These are phyloP conservation scores for Monosporascus sp. DNA, from an alignment of 2,329 filamentous ascomycete species.

Conservation along the genomic window DNA sequence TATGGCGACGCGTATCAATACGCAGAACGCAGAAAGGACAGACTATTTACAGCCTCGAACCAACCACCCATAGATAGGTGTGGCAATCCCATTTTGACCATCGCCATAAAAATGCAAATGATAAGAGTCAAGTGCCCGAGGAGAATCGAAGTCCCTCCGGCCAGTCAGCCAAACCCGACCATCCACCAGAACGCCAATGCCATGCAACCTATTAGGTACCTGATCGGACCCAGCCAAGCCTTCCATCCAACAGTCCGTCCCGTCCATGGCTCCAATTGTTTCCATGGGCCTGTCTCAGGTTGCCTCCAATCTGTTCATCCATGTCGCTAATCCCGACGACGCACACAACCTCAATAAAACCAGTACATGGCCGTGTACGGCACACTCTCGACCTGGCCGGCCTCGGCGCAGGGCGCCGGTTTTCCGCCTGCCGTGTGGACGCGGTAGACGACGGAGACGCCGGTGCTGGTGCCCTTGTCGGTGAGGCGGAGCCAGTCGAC, in stretches of 20 bases:
- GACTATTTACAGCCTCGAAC: not conserved
- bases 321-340: too few species aligned
- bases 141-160: not conserved
- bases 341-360: conserved; percentile 34
- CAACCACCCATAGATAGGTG: not conserved
- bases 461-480: conserved; percentile 32
- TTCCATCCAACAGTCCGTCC: not conserved
- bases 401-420: conserved; percentile 35
- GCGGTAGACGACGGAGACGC: conserved; percentile 43
- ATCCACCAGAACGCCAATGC: not conserved
- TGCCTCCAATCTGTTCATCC: too few species aligned
- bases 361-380: conserved; percentile 55
- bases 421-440: conserved; percentile 49
- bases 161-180: not conserved
- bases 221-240: not conserved
- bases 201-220: not conserved
- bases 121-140: not conserved
- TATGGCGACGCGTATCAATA: not conserved
- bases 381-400: conserved; percentile 42
- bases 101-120: not conserved
- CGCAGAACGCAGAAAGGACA: not conserved
- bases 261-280: too few species aligned
- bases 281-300: too few species aligned
- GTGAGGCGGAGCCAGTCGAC: conserved; percentile 50
- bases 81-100: not conserved